Evolutionary conservation across 768 basidiomycete species (phyloP).

Genomic region (Lentinula edodes): DNA sequence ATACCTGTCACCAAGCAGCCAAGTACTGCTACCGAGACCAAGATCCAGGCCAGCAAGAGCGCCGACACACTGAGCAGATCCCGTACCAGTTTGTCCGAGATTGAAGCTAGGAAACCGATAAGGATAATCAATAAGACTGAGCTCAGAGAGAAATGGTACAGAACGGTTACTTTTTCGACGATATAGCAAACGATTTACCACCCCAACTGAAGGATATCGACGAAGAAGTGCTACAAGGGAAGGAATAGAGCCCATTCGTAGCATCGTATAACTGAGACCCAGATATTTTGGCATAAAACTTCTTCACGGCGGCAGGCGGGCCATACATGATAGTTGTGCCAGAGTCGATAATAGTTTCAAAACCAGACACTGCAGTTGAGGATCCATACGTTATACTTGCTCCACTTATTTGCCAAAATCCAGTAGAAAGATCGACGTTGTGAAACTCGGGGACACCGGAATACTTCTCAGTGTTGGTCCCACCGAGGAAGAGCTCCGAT

Average conservation of each 20-base stretch:
- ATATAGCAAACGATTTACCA: slow-evolving; percentile 33
- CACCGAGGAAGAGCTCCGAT: slow-evolving; percentile 50
- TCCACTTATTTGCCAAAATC: slow-evolving; percentile 21
- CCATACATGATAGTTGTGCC: slow-evolving; percentile 33
- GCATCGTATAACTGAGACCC: slow-evolving; percentile 12
- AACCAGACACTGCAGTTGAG: slow-evolving; percentile 6
- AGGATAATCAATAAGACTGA: too few species aligned
- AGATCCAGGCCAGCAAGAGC: slow-evolving; percentile 26
- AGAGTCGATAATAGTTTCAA: slow-evolving; percentile 28
- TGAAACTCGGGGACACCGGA: slow-evolving; percentile 33
- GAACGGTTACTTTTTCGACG: slow-evolving; percentile 22
- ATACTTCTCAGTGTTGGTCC: slow-evolving; percentile 37
- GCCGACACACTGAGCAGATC: slow-evolving; percentile 28
- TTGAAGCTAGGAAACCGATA: slow-evolving; percentile 25
- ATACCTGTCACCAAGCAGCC: slow-evolving; percentile 26
- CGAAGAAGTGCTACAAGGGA: slow-evolving; percentile 20
- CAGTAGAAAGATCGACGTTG: slow-evolving; percentile 14
- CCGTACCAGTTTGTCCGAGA: slow-evolving; percentile 28
- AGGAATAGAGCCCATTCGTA: slow-evolving; percentile 19
- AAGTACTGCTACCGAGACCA: slow-evolving; percentile 16
- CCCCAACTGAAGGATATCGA: slow-evolving; percentile 30
- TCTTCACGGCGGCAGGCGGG: slow-evolving; percentile 13
- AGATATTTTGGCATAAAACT: slow-evolving; percentile 20
- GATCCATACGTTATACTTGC: slow-evolving; percentile 12
- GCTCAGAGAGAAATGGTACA: too few species aligned